These are phyloP conservation scores for Litsea cubeba DNA, from an alignment of 164 flowering plant species.

Conservation along the genomic window DNA sequence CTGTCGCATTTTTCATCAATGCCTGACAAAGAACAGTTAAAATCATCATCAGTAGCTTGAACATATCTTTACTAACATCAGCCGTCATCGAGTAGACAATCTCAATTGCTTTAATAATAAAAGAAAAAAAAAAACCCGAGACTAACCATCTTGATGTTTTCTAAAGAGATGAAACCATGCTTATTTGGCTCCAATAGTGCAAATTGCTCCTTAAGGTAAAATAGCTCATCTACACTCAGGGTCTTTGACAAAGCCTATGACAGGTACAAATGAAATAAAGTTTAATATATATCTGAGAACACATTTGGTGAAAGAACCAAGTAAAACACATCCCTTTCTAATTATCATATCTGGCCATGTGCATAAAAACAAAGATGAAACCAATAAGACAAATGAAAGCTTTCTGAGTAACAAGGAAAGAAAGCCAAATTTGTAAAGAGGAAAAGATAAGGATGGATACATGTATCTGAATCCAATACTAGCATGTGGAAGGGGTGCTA, in stretches of 20 bases:
- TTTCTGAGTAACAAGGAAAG: background rate
- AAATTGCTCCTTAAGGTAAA: slow-evolving; percentile 75
- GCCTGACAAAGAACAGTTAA: slow-evolving; percentile 41
- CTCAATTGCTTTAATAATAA: background rate
- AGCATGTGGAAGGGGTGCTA: too few relatives aligned
- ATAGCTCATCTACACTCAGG: slow-evolving; percentile 66
- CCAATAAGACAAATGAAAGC: background rate
- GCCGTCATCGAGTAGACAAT: background rate
- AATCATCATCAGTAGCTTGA: background rate
- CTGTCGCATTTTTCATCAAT: slow-evolving; percentile 69
- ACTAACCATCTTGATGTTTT: slow-evolving; percentile 57
- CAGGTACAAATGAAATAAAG: slow-evolving; percentile 8
- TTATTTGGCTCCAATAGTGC: slow-evolving; percentile 61
- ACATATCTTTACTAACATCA: background rate
- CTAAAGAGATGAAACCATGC: slow-evolving; percentile 57
- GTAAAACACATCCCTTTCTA: background rate
- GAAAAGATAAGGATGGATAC: too few relatives aligned
- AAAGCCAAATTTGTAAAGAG: too few relatives aligned
- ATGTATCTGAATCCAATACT: too few relatives aligned
- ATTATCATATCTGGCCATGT: background rate
- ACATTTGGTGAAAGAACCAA: background rate
- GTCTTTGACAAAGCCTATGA: slow-evolving; percentile 81
- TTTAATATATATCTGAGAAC: background rate
- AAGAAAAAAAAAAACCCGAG: background rate
- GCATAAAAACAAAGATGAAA: background rate